Base-by-base conservation (phyloP, 1,284 basidiomycete species). In the Volvariella volvacea region DNA sequence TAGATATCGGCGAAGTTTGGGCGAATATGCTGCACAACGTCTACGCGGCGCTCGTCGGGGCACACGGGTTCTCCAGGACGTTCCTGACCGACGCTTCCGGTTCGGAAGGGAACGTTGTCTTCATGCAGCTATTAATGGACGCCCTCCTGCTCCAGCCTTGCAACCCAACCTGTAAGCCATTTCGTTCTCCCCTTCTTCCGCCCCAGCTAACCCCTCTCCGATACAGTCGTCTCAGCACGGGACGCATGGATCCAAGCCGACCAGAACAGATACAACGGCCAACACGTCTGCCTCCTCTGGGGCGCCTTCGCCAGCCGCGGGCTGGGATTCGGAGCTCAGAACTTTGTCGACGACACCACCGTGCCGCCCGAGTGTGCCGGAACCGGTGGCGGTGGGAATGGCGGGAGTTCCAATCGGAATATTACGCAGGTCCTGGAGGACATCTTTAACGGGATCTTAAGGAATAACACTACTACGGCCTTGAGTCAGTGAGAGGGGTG, bases 1-100 rank as follows among this genome's bases (percentile, higher is more conserved):
- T 42, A 52, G 51, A 36, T 25, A 58, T 59, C 21, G 57, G 70
- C 25, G 68, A 71, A 52, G 65, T 71, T 28, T 71, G 69, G 70
- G 68, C 69, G n/a, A 40, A 45, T 37, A 45, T 45, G 37, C 19
- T 45, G 2, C 43, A 40, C 30, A 40, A 40, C 19, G 67, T 72
- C 19, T 64, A 65, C 46, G 67, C 64, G 25, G 59, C 55, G 2
- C 66, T 72, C 36, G 65, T 73, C 28, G 43, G 36, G 21, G 61
- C 52, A 25, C 55, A 52, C 39, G 58, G 60, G 3, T 64, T 53
- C 34, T 58, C 59, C 4, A 36, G 46, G 0, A 55, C 50, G 8
- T 56, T 58, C 17, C 28, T 50, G 21, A 61, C 61, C 6, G 56
- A 60, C 41, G 56, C 61, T 8, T 44, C 48, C 22, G 55, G 56